Base-by-base conservation (phyloP, 2,329 filamentous ascomycete genomes). In the Cladophialophora carrionii region DNA sequence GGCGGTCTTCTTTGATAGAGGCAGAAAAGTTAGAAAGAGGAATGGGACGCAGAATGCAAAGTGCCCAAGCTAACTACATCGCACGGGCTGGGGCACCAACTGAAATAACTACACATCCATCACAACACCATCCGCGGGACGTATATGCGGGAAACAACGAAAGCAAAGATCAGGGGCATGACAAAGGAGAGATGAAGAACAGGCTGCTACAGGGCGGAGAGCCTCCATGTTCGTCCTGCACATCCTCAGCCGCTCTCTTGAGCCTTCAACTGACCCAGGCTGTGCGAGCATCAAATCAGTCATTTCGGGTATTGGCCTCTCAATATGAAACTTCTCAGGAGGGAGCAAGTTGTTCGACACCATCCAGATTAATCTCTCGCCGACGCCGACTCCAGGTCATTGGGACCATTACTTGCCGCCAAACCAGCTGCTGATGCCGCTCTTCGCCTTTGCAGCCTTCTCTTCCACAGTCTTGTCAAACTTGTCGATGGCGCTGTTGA, bases 391-490 rank as follows among this genome's bases (percentile, higher is more conserved):
- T 24, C 61, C 57, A 57, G 22, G 31, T 60, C 61, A 46, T 26
- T 31, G 26, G 9, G 32, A 6, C 24, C 14, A 58, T 57, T 70
- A 76, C 68, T 75, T 76, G 54, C 75, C 84, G 63, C 92, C 89
- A 74, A 97, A 96, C 93, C 92, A 97, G 76, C 90, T 86, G 49
- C 89, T 90, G 73, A 96, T 78, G 69, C 90, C 89, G 73, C 87
- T 86, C 87, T 96, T 96, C 52, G 92, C 90, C 82, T 96, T 90
- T 58, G 87, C 79, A 3, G 92, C 87, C 70, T 88, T 87, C 70
- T 90, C 82, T 81, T 93, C 90, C 59, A 96, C 89, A 71, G 87
- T 92, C 73, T 87, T 86, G 80, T 96, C 93, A 73, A 93, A 88
- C 77, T 89, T 86, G 78, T 97, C 89, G 58, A 95, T 80, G 9